Base-by-base conservation (phyloP, 257 asterid genomes). In the Jaltomata sinuosa region DNA sequence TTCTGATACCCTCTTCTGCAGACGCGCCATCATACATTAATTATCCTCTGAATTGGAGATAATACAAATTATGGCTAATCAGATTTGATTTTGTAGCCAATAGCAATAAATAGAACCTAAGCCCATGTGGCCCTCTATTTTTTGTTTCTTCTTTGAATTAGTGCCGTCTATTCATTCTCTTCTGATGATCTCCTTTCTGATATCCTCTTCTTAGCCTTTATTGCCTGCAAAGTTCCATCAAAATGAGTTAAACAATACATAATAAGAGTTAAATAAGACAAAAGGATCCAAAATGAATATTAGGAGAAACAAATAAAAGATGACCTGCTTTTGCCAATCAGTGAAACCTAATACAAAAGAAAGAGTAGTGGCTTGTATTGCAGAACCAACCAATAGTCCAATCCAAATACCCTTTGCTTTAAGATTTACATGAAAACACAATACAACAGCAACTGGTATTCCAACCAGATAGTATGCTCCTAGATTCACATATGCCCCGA, bases 351-450 rank as follows among this genome's bases (percentile, higher is more conserved):
- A 84, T 32, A 90, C 69, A 53, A 87, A n/a, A 40, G 84, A 83
- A 15, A 90, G 90, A 61, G 84, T n/a, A 16, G 87, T 31, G 8
- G 90, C 81, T 82, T 91, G 92, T 34, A 88, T 0, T 0, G 81
- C 45, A 14, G 92, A 83, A n/a, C 92, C 94, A 1, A 83, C 52
- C 78, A 89, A 81, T 1, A 92, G 83, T 42, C 95, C 95, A 27
- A 88, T 85, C 94, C 94, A 92, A 16, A 89, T 86, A 16, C 95
- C 95, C 77, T 87, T 84, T 45, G 89, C 95, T 80, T 84, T 88
- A 36, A 87, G 38, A 11, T 88, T 85, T 8, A 32, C 34, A 18
- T 50, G 34, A 45, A 92, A 91, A 18, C 92, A 91, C 1, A 91
- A 45, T 6, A 82, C 36, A 27, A 84, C 42, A 11, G 91, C 87